phyloP scores from a whole-genome alignment of 371 early-diverging fungal species.

The Lichtheimia corymbifera region DNA sequence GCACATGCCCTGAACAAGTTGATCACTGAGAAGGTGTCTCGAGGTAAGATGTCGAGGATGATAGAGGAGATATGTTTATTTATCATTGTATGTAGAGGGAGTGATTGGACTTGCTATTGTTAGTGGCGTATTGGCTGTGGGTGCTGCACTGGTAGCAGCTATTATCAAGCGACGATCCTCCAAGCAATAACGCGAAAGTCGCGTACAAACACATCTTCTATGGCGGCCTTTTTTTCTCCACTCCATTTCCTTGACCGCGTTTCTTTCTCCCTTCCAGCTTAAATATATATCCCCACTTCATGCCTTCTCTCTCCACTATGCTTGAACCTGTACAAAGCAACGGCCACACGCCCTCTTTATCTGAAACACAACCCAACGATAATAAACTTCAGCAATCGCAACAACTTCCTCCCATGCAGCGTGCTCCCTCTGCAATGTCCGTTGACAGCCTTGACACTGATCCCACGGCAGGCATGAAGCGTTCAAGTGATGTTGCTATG shows the following conservation, averaged over 20 bases:
- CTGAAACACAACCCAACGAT: background rate
- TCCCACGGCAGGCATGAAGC: conserved; percentile 15
- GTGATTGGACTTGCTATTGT: conserved; percentile 89
- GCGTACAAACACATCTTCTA: background rate
- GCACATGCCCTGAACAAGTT: conserved; percentile 69
- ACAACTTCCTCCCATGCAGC: background rate
- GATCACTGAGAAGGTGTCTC: conserved; percentile 84
- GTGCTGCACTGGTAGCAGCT: conserved; percentile 47
- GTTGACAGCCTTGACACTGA: conserved; percentile 1
- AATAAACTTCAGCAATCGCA: background rate
- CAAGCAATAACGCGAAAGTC: background rate
- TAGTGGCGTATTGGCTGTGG: conserved; percentile 76
- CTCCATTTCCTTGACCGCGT: background rate
- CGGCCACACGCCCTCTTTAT: background rate
- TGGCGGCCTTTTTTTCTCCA: background rate
- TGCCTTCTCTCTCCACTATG: background rate
- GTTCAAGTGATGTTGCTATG: conserved; percentile 7
- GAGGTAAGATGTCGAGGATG: conserved; percentile 50
- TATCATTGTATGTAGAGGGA: conserved; percentile 63
- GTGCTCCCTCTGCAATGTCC: background rate
- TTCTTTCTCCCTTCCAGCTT: background rate
- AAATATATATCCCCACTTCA: background rate
- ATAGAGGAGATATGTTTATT: background rate
- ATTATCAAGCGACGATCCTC: conserved; percentile 26
- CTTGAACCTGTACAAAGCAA: background rate